Evolutionary conservation across 2,329 filamentous ascomycete genomes (phyloP).

Genomic region (Verticillium nubilum): DNA sequence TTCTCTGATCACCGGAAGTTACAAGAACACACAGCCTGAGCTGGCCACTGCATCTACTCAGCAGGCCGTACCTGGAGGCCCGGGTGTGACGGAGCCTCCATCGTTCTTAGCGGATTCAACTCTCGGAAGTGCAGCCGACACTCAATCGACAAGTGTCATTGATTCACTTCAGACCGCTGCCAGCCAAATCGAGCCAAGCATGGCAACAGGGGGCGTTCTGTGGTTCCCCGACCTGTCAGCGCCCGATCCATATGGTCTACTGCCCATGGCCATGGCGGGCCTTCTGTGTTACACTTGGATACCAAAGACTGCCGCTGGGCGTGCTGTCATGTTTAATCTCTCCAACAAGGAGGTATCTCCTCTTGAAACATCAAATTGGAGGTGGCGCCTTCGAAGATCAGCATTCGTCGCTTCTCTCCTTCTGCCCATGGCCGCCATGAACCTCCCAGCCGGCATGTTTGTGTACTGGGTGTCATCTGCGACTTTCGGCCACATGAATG

Average conservation of each 20-base stretch:
- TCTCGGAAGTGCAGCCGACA: background rate
- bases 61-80: background rate
- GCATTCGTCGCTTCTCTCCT: conserved; percentile 6
- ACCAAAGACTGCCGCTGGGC: background rate
- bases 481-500: conserved; percentile 26
- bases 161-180: background rate
- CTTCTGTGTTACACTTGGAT: conserved; percentile 1
- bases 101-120: background rate
- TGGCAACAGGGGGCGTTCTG: conserved; percentile 45
- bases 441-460: conserved; percentile 33
- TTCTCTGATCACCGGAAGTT: background rate
- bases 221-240: conserved; percentile 52
- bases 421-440: conserved; percentile 25
- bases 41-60: background rate
- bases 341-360: background rate
- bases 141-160: background rate
- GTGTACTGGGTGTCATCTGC: conserved; percentile 34
- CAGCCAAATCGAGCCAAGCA: conserved; percentile 8
- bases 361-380: background rate
- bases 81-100: background rate
- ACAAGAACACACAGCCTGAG: background rate
- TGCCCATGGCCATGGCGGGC: conserved; percentile 26
- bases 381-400: conserved; percentile 3
- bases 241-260: conserved; percentile 43
- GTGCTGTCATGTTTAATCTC: background rate